Conservation (phyloP, 176 grass and related monocot species). For the Oryza punctata region DNA sequence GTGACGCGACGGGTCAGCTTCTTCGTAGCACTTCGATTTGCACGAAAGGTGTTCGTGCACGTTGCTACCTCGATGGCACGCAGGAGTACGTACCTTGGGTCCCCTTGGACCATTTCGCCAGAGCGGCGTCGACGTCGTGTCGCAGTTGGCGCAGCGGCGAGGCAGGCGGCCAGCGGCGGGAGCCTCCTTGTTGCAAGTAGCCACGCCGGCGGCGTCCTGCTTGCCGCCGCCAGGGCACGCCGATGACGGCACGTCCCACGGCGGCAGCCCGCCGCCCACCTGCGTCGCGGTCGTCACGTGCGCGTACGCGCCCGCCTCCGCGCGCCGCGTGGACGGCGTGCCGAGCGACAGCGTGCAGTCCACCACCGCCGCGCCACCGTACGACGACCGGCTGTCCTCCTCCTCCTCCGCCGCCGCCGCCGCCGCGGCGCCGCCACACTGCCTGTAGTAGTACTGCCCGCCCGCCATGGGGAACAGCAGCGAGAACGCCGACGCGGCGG, state of each 20-base stretch:
- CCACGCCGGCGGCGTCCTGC: background rate
- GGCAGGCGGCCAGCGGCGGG: background rate
- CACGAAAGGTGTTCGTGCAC: background rate
- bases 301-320: background rate
- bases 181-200: conserved; percentile 7
- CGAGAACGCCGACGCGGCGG: conserved; percentile 37
- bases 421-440: background rate
- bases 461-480: conserved; percentile 41
- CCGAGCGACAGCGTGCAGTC: conserved; percentile 90
- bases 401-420: too few relatives aligned
- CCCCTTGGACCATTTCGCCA: conserved; percentile 83
- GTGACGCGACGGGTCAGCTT: background rate
- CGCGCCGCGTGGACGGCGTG: conserved; percentile 69
- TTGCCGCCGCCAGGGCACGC: conserved; percentile 1
- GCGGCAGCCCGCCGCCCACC: conserved; percentile 34
- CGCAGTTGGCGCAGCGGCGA: conserved; percentile 80
- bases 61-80: too few relatives aligned
- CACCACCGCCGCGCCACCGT: conserved; percentile 28
- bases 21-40: background rate
- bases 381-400: conserved; percentile 1
- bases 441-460: conserved; percentile 12
- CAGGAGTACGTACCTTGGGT: conserved; percentile 57
- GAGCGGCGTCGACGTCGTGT: conserved; percentile 81
- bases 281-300: background rate
- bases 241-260: background rate